phyloP scores from a whole-genome alignment of 805 yeast species.

The Millerago galiae region DNA sequence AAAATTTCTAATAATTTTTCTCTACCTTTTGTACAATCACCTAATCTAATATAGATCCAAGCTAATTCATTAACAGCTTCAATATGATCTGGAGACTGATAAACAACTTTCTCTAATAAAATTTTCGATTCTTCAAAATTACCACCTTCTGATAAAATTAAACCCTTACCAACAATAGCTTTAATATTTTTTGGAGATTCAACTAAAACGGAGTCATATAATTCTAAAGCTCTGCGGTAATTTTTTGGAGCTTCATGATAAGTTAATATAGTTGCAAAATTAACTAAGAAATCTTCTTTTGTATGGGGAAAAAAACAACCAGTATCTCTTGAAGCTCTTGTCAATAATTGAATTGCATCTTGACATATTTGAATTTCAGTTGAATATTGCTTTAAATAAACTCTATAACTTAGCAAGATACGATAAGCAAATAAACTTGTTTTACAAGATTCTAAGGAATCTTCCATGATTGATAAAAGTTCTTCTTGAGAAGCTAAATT shows the following conservation, averaged over 20 bases:
- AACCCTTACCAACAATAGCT: conserved; percentile 78
- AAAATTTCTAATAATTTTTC: conserved; percentile 33
- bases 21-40: conserved; percentile 47
- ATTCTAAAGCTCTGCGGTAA: conserved; percentile 61
- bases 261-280: conserved; percentile 71
- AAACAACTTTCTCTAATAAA: conserved; percentile 45
- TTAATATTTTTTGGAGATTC: conserved; percentile 40
- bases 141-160: conserved; percentile 64
- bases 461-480: conserved; percentile 41
- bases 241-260: conserved; percentile 89
- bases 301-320: conserved; percentile 46
- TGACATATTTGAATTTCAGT: conserved; percentile 55
- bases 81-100: conserved; percentile 42
- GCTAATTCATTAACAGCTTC: conserved; percentile 65
- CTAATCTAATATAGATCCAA: conserved; percentile 67
- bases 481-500: conserved; percentile 40
- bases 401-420: conserved; percentile 53
- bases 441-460: conserved; percentile 41
- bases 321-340: conserved; percentile 38
- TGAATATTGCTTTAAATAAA: conserved; percentile 56
- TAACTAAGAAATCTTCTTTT: conserved; percentile 52
- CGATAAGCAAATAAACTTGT: conserved; percentile 56
- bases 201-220: conserved; percentile 58
- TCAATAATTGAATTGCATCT: conserved; percentile 50
- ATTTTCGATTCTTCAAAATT: conserved; percentile 47